Evolutionary conservation across 2,329 filamentous ascomycete genomes (phyloP).

Genomic region (Aspergillus jensenii): DNA sequence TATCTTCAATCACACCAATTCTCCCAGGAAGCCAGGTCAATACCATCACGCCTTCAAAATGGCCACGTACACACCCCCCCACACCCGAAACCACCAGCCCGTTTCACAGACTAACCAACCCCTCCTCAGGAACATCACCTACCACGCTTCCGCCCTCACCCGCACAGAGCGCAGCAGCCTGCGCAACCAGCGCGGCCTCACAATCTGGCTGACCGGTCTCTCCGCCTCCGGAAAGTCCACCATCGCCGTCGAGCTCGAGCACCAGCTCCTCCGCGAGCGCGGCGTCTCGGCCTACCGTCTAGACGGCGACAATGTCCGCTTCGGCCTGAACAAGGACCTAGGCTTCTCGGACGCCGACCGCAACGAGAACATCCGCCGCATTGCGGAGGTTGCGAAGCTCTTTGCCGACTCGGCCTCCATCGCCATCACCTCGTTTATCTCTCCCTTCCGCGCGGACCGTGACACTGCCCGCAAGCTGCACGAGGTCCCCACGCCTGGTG

Average conservation of each 20-base stretch:
- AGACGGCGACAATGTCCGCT: constrained; percentile 97
- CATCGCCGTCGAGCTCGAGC: constrained; percentile 92
- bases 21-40: neutral
- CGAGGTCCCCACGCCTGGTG: constrained; percentile 57
- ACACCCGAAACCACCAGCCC: neutral
- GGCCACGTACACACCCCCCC: constrained; percentile 34
- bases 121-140: constrained; percentile 46
- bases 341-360: constrained; percentile 91
- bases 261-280: constrained; percentile 76
- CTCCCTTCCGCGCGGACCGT: constrained; percentile 85
- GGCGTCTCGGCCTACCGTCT: constrained; percentile 84
- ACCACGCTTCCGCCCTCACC: constrained; percentile 44
- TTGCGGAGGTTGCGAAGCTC: constrained; percentile 94
- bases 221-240: constrained; percentile 97
- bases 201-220: constrained; percentile 96
- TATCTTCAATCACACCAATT: neutral
- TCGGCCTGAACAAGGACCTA: constrained; percentile 96
- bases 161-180: constrained; percentile 41
- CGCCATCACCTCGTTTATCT: constrained; percentile 95
- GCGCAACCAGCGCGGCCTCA: constrained; percentile 85
- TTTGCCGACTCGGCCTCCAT: constrained; percentile 89
- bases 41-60: constrained; percentile 23
- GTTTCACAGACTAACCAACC: neutral
- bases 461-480: constrained; percentile 80
- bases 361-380: constrained; percentile 96